Conservation (phyloP, 345 rosid genomes). For the Eucalyptus microcorys region DNA sequence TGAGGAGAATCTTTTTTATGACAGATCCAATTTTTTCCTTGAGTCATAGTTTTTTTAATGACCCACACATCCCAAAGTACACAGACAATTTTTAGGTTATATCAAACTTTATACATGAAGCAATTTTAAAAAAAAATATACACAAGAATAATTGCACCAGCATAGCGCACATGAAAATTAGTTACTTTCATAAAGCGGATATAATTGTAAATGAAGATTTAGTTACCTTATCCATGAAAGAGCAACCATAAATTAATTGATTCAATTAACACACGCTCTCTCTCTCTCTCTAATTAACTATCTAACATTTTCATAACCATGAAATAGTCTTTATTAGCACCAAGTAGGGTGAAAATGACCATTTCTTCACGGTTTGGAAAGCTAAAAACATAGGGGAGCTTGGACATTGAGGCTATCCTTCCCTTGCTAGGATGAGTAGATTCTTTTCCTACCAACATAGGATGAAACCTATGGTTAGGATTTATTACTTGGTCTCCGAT, state of each 20-base stretch:
- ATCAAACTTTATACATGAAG: background rate
- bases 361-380: background rate
- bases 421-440: background rate
- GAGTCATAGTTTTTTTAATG: too few species aligned
- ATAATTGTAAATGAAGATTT: background rate
- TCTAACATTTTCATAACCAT: background rate
- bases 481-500: background rate
- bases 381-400: background rate
- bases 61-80: background rate
- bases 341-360: background rate
- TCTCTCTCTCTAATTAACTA: background rate
- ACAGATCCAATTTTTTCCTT: too few species aligned
- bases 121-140: background rate
- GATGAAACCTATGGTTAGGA: background rate
- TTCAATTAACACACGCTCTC: background rate
- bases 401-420: background rate
- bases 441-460: background rate
- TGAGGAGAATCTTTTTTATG: too few species aligned
- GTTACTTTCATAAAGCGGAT: fast-evolving
- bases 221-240: background rate
- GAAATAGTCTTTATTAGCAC: background rate
- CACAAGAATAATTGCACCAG: background rate
- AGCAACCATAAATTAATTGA: background rate
- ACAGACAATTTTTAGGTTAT: background rate
- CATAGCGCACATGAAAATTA: background rate